Base-by-base conservation (phyloP, 805 yeast genomes). In the Kuraishia capsulata region DNA sequence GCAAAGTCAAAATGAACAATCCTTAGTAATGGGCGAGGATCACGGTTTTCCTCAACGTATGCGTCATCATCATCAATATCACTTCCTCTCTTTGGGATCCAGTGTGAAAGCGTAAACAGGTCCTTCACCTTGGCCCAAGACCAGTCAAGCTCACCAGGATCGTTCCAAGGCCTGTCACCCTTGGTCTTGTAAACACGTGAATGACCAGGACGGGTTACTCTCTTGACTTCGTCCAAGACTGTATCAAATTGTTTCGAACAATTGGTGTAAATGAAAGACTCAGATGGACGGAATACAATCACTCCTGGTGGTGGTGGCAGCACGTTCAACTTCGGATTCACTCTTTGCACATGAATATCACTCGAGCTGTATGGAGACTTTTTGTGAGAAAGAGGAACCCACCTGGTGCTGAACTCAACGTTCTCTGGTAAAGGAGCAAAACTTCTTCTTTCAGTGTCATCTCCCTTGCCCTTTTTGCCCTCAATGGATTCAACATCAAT, bases 251-350 rank as follows among this genome's bases (percentile, higher is more conserved):
- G 94, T 44, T 72, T 62, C 0, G 95, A 77, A 34, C 82, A 71
- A 54, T 89, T 89, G 30, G 95, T 78, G 61, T 87, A 89, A 1
- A 86, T 74, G 60, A 84, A 82, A 13, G 88, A 66, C 51, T 89
- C 96, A 16, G 79, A 64, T 30, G 92, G 82, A 50, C 92, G 74
- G 65, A 80, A 89, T 3, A 89, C 95, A 41, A 88, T 50, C 14
- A 89, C 88, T 25, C 97, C 96, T 1, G 90, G 86, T 21, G 96
- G 96, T 13, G 97, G 95, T 2, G 88, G 83, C 13, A 56, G 56
- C 5, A 89, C 73, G 1, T 65, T 53, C 14, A 88, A 57, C 13
- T 69, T 71, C 4, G 71, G 61, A 56, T 89, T 85, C 39, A 75
- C 46, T 37, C 47, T 51, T 20, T 50, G 38, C 31, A 67, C 67